Conservation (phyloP, 495 filamentous ascomycete genomes). For the Daldinia caldariorum region DNA sequence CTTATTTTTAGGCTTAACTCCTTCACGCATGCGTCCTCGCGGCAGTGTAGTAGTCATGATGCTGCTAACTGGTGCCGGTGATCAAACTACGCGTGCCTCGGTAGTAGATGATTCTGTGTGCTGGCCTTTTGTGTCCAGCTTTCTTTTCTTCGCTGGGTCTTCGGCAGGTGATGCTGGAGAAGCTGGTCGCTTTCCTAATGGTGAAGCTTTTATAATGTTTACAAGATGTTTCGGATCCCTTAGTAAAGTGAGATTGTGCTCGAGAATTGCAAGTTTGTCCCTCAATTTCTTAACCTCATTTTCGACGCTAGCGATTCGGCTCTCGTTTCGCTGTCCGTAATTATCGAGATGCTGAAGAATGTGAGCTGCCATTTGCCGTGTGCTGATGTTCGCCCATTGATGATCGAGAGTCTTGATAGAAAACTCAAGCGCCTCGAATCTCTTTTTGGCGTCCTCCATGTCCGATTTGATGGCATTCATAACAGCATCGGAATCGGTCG, state of each 20-base stretch:
- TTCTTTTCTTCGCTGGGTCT: slow-evolving; percentile 28
- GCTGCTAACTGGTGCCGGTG: background rate
- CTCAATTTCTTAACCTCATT: slow-evolving; percentile 13
- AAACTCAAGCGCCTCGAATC: slow-evolving; percentile 28
- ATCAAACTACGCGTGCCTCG: background rate
- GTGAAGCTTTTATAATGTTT: background rate
- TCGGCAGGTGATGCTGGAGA: slow-evolving; percentile 19
- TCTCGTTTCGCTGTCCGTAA: slow-evolving; percentile 24
- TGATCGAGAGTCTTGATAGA: slow-evolving; percentile 24
- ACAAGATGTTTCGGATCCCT: background rate
- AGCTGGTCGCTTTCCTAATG: slow-evolving; percentile 18
- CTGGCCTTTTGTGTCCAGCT: slow-evolving; percentile 18
- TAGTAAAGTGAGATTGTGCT: background rate
- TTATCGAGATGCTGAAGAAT: slow-evolving; percentile 34
- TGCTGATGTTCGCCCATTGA: slow-evolving; percentile 40
- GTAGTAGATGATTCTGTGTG: background rate
- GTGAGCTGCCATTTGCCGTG: slow-evolving; percentile 40
- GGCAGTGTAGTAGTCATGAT: too few relatives aligned
- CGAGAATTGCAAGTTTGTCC: slow-evolving; percentile 3
- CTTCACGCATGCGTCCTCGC: background rate
- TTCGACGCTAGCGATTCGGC: slow-evolving; percentile 21
- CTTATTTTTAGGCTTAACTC: background rate
- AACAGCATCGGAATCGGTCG: background rate
- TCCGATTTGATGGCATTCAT: slow-evolving; percentile 5
- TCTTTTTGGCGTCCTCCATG: slow-evolving; percentile 24